Conservation (phyloP, 129 eudicot genomes). For the Centaurea solstitialis region DNA sequence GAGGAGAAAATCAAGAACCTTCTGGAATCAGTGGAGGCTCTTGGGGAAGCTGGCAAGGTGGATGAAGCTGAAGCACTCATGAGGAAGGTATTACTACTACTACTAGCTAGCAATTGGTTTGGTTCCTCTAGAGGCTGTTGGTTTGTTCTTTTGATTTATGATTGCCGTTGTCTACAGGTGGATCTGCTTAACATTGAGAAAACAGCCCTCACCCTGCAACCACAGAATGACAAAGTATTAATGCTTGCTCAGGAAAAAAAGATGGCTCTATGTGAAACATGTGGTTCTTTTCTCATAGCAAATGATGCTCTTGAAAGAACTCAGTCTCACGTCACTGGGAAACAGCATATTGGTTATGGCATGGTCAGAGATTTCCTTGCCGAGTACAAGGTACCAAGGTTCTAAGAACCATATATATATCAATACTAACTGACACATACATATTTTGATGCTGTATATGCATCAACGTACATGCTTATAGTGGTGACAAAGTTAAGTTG, state of each 20-base stretch:
- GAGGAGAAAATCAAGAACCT: slow-evolving; percentile 94
- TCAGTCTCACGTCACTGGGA: slow-evolving; percentile 95
- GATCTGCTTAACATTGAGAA: slow-evolving; percentile 87
- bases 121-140: neutral
- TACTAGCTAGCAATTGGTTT: slow-evolving; percentile 7
- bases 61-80: slow-evolving; percentile 99
- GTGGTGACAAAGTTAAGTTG: neutral
- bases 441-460: neutral
- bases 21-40: slow-evolving; percentile 91
- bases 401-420: neutral
- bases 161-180: slow-evolving; percentile 51
- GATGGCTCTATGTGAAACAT: slow-evolving; percentile 96
- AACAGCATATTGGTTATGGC: slow-evolving; percentile 96
- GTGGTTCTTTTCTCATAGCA: slow-evolving; percentile 92
- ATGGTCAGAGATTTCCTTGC: slow-evolving; percentile 78
- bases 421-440: neutral
- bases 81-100: slow-evolving; percentile 64
- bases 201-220: slow-evolving; percentile 66
- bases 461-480: neutral
- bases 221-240: slow-evolving; percentile 62
- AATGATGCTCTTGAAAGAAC: slow-evolving; percentile 96
- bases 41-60: slow-evolving; percentile 98
- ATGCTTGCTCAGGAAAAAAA: slow-evolving; percentile 94
- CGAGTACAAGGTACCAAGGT: slow-evolving; percentile 61
- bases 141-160: neutral